Evolutionary conservation across 1,284 basidiomycete genomes (phyloP), one percentile per base, ranked within the genome.

Genomic region (Tilletia setariae): DNA sequence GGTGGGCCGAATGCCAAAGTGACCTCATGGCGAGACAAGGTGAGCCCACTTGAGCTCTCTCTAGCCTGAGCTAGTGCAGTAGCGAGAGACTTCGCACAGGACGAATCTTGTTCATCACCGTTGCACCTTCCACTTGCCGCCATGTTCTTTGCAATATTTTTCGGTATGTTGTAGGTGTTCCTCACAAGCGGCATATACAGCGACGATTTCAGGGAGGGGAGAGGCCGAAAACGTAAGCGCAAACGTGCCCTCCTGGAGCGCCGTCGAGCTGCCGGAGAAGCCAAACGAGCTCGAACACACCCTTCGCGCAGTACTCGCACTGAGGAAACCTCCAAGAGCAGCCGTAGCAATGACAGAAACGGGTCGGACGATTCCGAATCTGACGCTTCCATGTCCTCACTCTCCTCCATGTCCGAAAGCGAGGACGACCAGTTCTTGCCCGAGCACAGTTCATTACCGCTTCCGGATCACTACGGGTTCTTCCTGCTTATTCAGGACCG

Each of bases 391-490:
- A 61, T 61, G 28, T 35, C 30, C 7, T 61, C 56, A 11, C 56
- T 61, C 30, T 61, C 56, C 11, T 61, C 56, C 25, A 25, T 61
- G 6, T 61, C 56, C 9, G 35, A 40, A 4, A 40, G 32, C 32
- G 56, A 61, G 1, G 56, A 61, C 2, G 56, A 61, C 15, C 11
- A 25, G 8, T 40, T 61, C 63, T 25, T 61, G 56, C 56, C 56
- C 30, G 56, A 67, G 59, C 32, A 61, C 19, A 53, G 25, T 7
- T 59, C 63, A n/a, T 67, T 70, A 4, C 66, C 66, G 7, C 35
- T 42, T 2, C 75, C 76, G 1, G 67, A 75, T 35, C 72, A 77
- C 56, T 74, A 71, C 63, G 76, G 75, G 4, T 65, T 64, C 42
- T 67, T 68, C 42, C 68, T 76, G 9, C 68, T 78, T 8, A 64